Evolutionary conservation across 176 grass and related monocot species (phyloP).

Genomic region (Raddia guianensis): DNA sequence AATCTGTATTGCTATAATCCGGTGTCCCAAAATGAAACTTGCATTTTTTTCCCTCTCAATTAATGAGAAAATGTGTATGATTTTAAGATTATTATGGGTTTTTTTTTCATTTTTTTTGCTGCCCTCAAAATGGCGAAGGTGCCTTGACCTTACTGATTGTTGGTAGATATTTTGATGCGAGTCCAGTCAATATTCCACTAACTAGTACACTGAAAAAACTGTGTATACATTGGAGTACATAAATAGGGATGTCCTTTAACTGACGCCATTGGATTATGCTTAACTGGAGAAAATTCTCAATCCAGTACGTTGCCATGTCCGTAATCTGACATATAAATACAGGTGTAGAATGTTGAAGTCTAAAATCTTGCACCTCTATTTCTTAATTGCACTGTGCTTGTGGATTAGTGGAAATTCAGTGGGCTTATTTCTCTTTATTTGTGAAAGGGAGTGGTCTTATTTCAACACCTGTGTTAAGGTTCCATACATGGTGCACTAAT

Average conservation of each 20-base stretch:
- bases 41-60: no score
- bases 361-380: not conserved
- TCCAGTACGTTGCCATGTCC: conserved; percentile 3
- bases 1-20: no score
- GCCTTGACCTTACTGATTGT: no score
- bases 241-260: not conserved
- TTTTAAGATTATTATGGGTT: no score
- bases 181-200: not conserved
- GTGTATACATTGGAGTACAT: not conserved
- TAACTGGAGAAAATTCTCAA: conserved; percentile 3
- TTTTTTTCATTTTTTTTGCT: no score
- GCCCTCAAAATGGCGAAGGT: no score
- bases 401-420: not conserved
- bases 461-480: not conserved
- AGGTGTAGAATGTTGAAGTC: not conserved
- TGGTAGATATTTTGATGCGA: not conserved
- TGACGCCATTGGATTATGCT: not conserved
- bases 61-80: no score
- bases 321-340: not conserved
- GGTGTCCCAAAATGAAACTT: no score
- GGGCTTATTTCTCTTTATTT: not conserved
- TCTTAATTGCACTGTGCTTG: not conserved
- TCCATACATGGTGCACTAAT: not conserved
- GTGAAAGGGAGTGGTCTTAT: not conserved
- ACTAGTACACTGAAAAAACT: not conserved